These are phyloP conservation scores for Fusarium acutatum DNA, from an alignment of 2,329 filamentous ascomycete genomes.

Conservation along the genomic window DNA sequence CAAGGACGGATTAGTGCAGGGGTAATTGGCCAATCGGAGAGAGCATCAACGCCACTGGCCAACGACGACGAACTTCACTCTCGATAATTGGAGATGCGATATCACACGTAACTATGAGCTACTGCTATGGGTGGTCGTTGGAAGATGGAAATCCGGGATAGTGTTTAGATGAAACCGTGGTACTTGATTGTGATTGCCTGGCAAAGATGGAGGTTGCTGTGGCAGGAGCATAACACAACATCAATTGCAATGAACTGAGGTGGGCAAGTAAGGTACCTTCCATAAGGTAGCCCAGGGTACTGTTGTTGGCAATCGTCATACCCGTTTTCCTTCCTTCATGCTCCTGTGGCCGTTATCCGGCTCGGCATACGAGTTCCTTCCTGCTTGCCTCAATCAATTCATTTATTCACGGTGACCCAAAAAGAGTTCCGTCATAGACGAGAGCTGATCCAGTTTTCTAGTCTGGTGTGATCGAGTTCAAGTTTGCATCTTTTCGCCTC, in stretches of 20 bases:
- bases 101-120: conserved; percentile 27
- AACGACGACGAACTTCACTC: conserved; percentile 38
- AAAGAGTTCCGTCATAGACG: conserved; percentile 21
- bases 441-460: conserved; percentile 11
- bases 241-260: not conserved
- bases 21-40: conserved; percentile 33
- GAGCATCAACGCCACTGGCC: conserved; percentile 16
- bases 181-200: conserved; percentile 22
- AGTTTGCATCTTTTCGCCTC: conserved; percentile 10
- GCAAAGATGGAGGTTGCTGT: conserved; percentile 14
- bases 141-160: conserved; percentile 3
- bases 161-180: conserved; percentile 8
- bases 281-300: not conserved
- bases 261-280: not conserved
- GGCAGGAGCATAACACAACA: conserved; percentile 13
- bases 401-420: not conserved
- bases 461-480: not conserved
- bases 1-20: conserved; percentile 23
- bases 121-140: not conserved
- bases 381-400: conserved; percentile 1
- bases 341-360: conserved; percentile 30
- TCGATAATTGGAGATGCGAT: conserved; percentile 24
- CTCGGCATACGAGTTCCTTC: conserved; percentile 21
- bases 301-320: conserved; percentile 28
- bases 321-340: conserved; percentile 6